Evolutionary conservation across 331 rosid species (phyloP), one percentile per base, ranked within the genome.

Genomic region (Malus hybrid): DNA sequence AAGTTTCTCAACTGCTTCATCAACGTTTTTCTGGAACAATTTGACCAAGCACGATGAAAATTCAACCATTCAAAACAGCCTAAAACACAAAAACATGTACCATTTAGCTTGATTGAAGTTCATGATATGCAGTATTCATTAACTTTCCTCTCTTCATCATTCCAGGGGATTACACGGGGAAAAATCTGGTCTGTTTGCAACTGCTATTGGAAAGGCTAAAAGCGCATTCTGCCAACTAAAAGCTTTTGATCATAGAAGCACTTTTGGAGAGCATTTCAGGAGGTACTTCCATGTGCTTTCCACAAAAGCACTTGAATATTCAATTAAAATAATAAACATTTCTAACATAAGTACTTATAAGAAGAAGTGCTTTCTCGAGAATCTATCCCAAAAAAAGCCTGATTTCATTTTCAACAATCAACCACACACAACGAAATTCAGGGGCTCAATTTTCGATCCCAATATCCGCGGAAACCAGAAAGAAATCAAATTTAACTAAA

Each of bases 11-110:
- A 88, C 92, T 8, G 99, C 99, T 50, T 78, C 97, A 54, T 94
- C 96, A n/a, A 92, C 99, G 48, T 94, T 94, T 82, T 86, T 87
- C 98, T 94, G 89, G 28, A 55, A 71, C 27, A 75, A 88, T 73
- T 68, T 36, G 67, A 75, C 24, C 76, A 62, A 61, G 68, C 36
- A 22, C 22, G 22, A 22, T 22, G 22, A 22, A 22, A 22, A 22
- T 22, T 22, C 13, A 46, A 12, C 29, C 10, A 59, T 42, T 7
- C 15, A 12, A 59, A 10, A 39, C 52, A 39, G 19, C 55, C 8
- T 10, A 19, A 22, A 2, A 19, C 36, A 7, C 32, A 7, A 36
- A 32, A 48, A 18, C 61, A 14, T 50, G 18, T 4, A 20, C n/a
- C 7, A 72, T 16, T 33, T n/a, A n/a, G 14, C 46, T 10, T 5